Conservation (phyloP, 257 asterid genomes). For the Prunella vulgaris region DNA sequence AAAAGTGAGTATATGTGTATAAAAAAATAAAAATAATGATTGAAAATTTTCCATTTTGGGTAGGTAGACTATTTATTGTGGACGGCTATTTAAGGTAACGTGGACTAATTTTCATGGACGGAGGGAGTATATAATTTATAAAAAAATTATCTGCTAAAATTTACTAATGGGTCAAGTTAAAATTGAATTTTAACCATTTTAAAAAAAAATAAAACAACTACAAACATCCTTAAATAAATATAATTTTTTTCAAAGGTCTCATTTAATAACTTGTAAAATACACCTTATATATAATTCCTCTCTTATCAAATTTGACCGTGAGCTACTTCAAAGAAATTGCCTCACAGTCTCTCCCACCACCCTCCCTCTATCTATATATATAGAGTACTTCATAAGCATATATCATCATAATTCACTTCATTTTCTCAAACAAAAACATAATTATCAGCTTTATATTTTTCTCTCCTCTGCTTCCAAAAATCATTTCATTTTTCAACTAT, state of each 20-base stretch:
- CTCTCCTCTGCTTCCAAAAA: background rate
- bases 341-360: background rate
- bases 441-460: background rate
- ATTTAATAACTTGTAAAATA: no score
- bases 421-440: background rate
- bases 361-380: background rate
- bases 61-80: no score
- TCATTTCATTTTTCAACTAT: background rate
- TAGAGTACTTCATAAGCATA: background rate
- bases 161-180: no score
- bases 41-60: no score
- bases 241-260: no score
- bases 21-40: no score
- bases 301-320: background rate
- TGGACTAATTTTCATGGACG: no score
- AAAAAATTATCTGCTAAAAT: background rate
- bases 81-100: no score
- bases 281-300: background rate
- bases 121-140: no score
- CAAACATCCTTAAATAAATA: background rate
- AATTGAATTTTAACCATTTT: no score
- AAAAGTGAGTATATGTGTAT: no score
- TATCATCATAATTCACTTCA: background rate
- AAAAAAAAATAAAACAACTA: no score
- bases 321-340: background rate